Base-by-base conservation (phyloP, 805 yeast species). In the Yarrowia bubula region DNA sequence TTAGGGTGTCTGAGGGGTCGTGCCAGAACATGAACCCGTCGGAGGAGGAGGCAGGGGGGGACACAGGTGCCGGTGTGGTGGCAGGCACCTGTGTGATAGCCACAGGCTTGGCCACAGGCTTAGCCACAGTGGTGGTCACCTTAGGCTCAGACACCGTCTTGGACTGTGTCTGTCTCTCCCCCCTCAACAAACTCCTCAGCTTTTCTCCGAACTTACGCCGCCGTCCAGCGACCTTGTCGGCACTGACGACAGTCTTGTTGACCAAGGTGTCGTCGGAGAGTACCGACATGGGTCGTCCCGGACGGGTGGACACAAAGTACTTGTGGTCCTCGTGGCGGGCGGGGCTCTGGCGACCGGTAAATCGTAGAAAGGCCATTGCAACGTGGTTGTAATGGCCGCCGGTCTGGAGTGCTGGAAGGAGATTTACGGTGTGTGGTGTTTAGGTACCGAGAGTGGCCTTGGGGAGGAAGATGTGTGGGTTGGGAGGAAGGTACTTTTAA, bases 1-100 rank as follows among this genome's bases (percentile, higher is more conserved):
- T 55, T 33, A 55, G 61, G 18, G 18, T 41, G 61, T 55, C 61
- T 15, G 61, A 55, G 31, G 61, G 61, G 61, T 55, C 61, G 61
- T 55, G 61, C 61, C 61, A 55, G 61, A 55, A 55, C 61, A 55
- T 55, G 61, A 55, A 55, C 61, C 61, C 61, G 47, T 55, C 61
- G 43, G 61, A 55, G 61, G 61, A 47, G n/a, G 61, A 31, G 9
- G 18, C 38, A 8, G 60, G 35, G 42, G 42, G 42, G 42, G 35
- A 32, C 8, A 14, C 35, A 7, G 50, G 35, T n/a, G 44, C 58
- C 43, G 22, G 28, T n/a, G 33, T 15, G 17, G 41, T 39, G 31
- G 11, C 57, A 17, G 42, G 28, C 28, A 22, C 28, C 28, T 22
- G 28, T 22, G 28, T 22, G 28, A 22, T 22, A 22, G 28, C 28